phyloP scores from a whole-genome alignment of 805 yeast genomes.

The Barnettozyma sucrosica region DNA sequence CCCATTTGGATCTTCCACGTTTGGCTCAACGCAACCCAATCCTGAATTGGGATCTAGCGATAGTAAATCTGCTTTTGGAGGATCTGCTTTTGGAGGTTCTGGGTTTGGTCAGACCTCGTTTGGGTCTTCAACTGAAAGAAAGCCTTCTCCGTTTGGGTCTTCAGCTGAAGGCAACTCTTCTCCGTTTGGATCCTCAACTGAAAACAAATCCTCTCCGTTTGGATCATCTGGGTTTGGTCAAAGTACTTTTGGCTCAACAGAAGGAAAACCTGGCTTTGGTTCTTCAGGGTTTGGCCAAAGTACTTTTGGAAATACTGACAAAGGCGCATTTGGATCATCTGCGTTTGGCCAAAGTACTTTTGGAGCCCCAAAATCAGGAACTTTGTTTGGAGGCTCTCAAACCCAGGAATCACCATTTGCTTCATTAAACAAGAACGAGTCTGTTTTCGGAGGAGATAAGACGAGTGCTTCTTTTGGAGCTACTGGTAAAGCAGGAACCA shows the following conservation, averaged over 20 bases:
- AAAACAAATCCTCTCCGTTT: too few species aligned
- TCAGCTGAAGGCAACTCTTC: too few species aligned
- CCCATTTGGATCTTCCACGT: not conserved
- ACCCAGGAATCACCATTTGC: slow-evolving; percentile 12
- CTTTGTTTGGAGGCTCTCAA: not conserved
- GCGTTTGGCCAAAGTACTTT: slow-evolving; percentile 11
- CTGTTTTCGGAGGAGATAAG: not conserved
- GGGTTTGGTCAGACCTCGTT: slow-evolving; percentile 4
- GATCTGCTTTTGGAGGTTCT: slow-evolving; percentile 27
- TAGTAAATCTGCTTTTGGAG: slow-evolving; percentile 5
- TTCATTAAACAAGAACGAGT: not conserved
- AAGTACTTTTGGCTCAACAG: slow-evolving; percentile 2
- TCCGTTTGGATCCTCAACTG: too few species aligned
- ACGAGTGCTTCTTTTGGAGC: slow-evolving; percentile 16
- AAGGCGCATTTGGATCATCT: slow-evolving; percentile 27
- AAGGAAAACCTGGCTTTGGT: slow-evolving; percentile 16
- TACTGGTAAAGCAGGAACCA: slow-evolving; percentile 13
- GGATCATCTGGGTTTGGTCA: slow-evolving; percentile 8
- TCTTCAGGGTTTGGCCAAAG: slow-evolving; percentile 15
- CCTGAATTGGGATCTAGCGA: slow-evolving; percentile 6
- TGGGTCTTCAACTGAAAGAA: not conserved
- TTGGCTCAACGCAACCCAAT: not conserved
- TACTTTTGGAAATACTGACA: slow-evolving; percentile 6
- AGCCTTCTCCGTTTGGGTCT: too few species aligned
- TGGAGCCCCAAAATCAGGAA: slow-evolving; percentile 1